Evolutionary conservation across 2,329 filamentous ascomycete species (phyloP), one percentile per base, ranked within the genome.

Genomic region (Ascosphaera acerosa): DNA sequence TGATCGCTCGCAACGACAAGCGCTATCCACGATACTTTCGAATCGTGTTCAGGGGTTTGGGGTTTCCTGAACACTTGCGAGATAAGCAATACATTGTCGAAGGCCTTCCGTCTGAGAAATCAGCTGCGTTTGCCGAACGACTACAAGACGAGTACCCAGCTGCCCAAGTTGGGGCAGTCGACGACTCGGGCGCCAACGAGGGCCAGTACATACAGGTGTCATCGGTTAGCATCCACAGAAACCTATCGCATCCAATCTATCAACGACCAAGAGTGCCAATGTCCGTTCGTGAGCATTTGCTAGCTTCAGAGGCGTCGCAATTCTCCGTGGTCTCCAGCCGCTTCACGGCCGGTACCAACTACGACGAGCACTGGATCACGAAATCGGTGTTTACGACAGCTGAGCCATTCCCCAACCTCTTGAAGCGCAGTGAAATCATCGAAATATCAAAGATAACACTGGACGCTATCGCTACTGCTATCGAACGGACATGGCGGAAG

Each of bases 41-140:
- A 39, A 82, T 94, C 17, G 63, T 72, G 9, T 94, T 87, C 57
- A 77, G 73, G 44, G 84, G 84, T 4, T 66, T 91, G 33, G 82
- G 84, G 1, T 94, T 92, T 51, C 77, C 82, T 1, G 45, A 68
- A 2, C 74, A 64, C 30, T 50, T 94, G 15, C 66, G 81, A 32
- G 81, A 92, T 50, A 91, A 91, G 53, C 73, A 84, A 35, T 94
- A 80, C 49, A 73, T 94, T 33, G 90, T 89, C 42, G 80, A 94
- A 51, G 81, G 77, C 0, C 66, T 70, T 2, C 62, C 74, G 1
- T 69, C 61, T 4, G 84, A 94, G 50, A 67, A 76, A 15, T 69
- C 78, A 25, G 67, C 70, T 1, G 71, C 70, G 3, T 94, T 94
- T 42, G 78, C 77, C 2, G 82, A 92, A 47, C 74, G 78, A 31